Evolutionary conservation across 2,329 filamentous ascomycete species (phyloP).

Genomic region (Fusarium equiseti): DNA sequence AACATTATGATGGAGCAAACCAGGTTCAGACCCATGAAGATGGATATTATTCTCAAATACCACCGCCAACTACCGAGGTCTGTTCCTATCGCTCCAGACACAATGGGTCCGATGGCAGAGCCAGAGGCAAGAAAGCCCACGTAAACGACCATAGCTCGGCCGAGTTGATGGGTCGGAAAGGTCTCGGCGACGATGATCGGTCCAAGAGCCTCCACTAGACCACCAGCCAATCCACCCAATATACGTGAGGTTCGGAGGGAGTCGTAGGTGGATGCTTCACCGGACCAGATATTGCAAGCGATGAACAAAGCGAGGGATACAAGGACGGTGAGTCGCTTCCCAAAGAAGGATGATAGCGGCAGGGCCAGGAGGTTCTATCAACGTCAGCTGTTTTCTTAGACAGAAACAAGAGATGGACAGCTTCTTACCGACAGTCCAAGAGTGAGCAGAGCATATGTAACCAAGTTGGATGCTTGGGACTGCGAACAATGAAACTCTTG

Average conservation of each 20-base stretch:
- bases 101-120: slow-evolving; percentile 1
- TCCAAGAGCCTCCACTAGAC: slow-evolving; percentile 12
- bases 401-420: fast-evolving
- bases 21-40: background rate
- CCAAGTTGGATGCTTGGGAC: background rate
- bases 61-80: slow-evolving; percentile 9
- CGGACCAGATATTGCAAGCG: slow-evolving; percentile 15
- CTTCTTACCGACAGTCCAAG: slow-evolving; percentile 11
- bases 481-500: slow-evolving; percentile 11
- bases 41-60: slow-evolving; percentile 11
- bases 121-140: slow-evolving; percentile 14
- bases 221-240: slow-evolving; percentile 9
- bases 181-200: slow-evolving; percentile 20
- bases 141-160: slow-evolving; percentile 9
- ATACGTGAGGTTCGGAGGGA: slow-evolving; percentile 6
- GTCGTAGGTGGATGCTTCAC: background rate
- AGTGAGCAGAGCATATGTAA: slow-evolving; percentile 1
- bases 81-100: background rate
- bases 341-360: background rate
- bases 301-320: slow-evolving; percentile 1
- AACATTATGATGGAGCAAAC: slow-evolving; percentile 1
- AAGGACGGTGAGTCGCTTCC: slow-evolving; percentile 4
- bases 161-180: background rate
- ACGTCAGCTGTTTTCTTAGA: background rate
- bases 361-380: slow-evolving; percentile 9